Conservation (phyloP, 768 basidiomycete species). For the Rhizopogon vinicolor region DNA sequence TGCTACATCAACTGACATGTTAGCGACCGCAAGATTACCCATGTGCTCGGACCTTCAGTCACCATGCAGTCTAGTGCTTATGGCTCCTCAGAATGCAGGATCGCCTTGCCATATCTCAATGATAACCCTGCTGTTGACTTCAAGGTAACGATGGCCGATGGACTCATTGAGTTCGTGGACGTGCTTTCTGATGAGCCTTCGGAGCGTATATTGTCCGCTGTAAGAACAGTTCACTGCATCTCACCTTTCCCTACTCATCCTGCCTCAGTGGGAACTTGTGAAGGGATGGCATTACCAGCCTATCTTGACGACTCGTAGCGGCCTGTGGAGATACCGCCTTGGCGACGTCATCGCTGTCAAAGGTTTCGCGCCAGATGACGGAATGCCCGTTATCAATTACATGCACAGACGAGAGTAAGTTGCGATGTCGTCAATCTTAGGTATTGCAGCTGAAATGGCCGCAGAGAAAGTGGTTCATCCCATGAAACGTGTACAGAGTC, state of each 20-base stretch:
- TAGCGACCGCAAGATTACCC: background rate
- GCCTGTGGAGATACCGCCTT: constrained; percentile 8
- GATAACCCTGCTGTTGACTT: background rate
- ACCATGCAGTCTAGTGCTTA: background rate
- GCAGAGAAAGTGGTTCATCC: background rate
- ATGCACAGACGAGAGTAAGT: constrained; percentile 8
- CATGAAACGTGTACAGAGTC: constrained; percentile 7
- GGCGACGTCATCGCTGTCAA: constrained; percentile 5
- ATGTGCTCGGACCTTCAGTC: constrained; percentile 7
- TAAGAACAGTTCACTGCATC: background rate
- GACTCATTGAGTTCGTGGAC: constrained; percentile 5
- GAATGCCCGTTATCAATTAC: background rate
- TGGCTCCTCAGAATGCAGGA: background rate
- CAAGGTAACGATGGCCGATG: constrained; percentile 2
- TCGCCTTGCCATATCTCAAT: background rate
- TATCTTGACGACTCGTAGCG: constrained; percentile 6
- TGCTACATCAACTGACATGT: background rate
- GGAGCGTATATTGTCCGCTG: background rate
- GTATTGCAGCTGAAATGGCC: background rate
- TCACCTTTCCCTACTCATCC: background rate
- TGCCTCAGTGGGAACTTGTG: constrained; percentile 1
- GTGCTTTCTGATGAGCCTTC: background rate
- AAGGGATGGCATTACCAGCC: constrained; percentile 3
- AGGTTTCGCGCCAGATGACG: constrained; percentile 8
- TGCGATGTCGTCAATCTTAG: background rate